Base-by-base conservation (phyloP, 495 filamentous ascomycete genomes). In the Hapsidospora chrysogenum region DNA sequence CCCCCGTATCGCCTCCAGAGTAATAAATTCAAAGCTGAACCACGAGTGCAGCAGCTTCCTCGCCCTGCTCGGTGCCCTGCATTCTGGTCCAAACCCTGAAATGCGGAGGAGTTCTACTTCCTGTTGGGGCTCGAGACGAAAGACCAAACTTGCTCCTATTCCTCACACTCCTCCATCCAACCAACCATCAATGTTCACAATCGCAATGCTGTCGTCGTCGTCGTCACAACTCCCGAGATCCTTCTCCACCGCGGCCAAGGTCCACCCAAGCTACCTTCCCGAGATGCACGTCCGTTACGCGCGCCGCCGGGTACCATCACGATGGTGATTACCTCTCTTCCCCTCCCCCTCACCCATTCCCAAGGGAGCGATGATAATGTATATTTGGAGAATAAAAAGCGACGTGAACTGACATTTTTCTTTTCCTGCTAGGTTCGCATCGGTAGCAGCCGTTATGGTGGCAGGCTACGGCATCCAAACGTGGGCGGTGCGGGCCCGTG, bases 231-330 rank as follows among this genome's bases (percentile, higher is more conserved):
- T n/a, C n/a, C n/a, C n/a, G n/a, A n/a, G n/a, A n/a, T n/a, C n/a
- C 33, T 36, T 36, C 33, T 36, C 33, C 23, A 36, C 33, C 4
- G 33, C 33, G 5, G 33, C 33, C n/a, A 26, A 23, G 16, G 33
- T 36, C 17, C 33, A 36, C 33, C 33, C 33, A 3, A 5, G 6
- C n/a, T 22, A 17, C 26, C 17, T 36, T 27, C 20, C 33, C 22
- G 23, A 26, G 11, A 6, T 26, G 26, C 33, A 36, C 17, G 20
- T 36, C 20, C 20, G 14, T 14, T 14, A 20, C 6, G 14, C 33
- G 5, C 20, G 20, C 13, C 20, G 33, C 20, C 33, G 33, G 26
- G 22, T 17, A 16, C 33, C 10, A 27, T 36, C n/a, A 17, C 33
- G 33, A 22, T 36, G 33, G 33, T 36, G 26, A 23, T 5, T 20